Percentiles rank a stretch among this genome's conserved stretches.
Evolutionary conservation across 371 early-diverging fungal species (phyloP).

Genomic region (Sporodiniella umbellata): DNA sequence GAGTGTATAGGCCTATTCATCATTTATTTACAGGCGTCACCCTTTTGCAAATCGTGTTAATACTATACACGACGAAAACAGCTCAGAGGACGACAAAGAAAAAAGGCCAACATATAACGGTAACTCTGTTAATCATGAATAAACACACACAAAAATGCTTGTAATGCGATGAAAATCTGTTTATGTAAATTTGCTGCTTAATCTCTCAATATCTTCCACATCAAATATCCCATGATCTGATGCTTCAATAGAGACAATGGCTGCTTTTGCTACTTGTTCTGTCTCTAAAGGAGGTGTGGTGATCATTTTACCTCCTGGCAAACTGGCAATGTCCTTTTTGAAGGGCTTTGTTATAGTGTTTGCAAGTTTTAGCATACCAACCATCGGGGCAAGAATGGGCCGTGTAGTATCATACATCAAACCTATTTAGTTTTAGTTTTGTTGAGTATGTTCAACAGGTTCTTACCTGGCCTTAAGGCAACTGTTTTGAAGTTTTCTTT

Average conservation of each 20-base stretch:
- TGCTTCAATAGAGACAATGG: slow-evolving; percentile 47
- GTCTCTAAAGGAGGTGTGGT: slow-evolving; percentile 61
- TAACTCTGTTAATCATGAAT: slow-evolving; percentile 49
- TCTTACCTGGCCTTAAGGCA: slow-evolving; percentile 64
- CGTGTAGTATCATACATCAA: slow-evolving; percentile 63
- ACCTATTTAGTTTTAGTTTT: slow-evolving; percentile 20
- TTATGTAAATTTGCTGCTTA: slow-evolving; percentile 9
- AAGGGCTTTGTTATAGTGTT: slow-evolving; percentile 46
- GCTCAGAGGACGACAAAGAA: slow-evolving; percentile 16
- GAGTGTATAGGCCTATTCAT: not conserved
- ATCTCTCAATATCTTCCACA: slow-evolving; percentile 44
- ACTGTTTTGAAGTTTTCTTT: slow-evolving; percentile 54
- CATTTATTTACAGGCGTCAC: slow-evolving; percentile 9
- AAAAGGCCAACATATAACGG: slow-evolving; percentile 40
- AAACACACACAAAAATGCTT: not conserved
- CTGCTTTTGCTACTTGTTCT: slow-evolving; percentile 62
- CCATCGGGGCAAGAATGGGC: slow-evolving; percentile 59
- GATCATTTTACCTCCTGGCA: slow-evolving; percentile 55
- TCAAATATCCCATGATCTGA: slow-evolving; percentile 46
- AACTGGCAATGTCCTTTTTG: slow-evolving; percentile 41
- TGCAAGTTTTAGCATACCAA: slow-evolving; percentile 48
- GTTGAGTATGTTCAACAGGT: not conserved
- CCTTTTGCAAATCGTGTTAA: slow-evolving; percentile 24
- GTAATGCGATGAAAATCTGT: not conserved
- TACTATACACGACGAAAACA: slow-evolving; percentile 18